These are phyloP conservation scores for Psidium friedrichsthalianum DNA, from an alignment of 345 rosid genomes.

Conservation along the genomic window DNA sequence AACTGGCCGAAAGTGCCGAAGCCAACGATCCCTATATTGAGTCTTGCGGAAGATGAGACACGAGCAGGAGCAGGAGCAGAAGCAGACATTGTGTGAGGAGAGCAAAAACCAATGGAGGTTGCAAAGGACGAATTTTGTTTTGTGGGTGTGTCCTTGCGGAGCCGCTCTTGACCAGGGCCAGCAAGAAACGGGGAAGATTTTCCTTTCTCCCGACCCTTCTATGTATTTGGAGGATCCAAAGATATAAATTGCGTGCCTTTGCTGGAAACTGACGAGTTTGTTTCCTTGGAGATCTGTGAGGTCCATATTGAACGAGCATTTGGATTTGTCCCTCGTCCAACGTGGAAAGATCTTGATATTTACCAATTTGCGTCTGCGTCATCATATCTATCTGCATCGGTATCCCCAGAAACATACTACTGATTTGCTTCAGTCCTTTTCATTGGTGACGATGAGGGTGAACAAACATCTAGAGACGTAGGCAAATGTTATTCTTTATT, in stretches of 20 bases:
- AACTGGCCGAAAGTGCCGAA: slow-evolving; percentile 53
- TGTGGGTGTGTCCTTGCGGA: background rate
- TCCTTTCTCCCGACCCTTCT: background rate
- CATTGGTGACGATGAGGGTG: background rate
- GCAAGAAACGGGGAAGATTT: background rate
- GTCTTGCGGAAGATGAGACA: slow-evolving; percentile 1
- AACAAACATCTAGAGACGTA: background rate
- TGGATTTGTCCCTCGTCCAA: background rate
- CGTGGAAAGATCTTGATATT: background rate
- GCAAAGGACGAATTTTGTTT: background rate
- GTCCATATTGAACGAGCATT: background rate
- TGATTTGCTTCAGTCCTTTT: background rate
- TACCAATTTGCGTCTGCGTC: background rate
- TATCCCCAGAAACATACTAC: background rate
- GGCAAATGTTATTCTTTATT: background rate
- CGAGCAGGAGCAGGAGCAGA: slow-evolving; percentile 11
- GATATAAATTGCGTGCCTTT: background rate
- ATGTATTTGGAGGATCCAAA: background rate
- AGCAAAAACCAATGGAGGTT: background rate
- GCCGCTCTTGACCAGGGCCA: background rate
- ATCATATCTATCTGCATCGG: background rate
- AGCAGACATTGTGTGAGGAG: slow-evolving; percentile 4
- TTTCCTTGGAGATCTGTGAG: background rate
- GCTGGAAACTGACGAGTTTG: background rate
- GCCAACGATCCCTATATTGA: slow-evolving; percentile 40